Conservation (phyloP, 495 filamentous ascomycete genomes). For the Aspergillus heteromorphus region DNA sequence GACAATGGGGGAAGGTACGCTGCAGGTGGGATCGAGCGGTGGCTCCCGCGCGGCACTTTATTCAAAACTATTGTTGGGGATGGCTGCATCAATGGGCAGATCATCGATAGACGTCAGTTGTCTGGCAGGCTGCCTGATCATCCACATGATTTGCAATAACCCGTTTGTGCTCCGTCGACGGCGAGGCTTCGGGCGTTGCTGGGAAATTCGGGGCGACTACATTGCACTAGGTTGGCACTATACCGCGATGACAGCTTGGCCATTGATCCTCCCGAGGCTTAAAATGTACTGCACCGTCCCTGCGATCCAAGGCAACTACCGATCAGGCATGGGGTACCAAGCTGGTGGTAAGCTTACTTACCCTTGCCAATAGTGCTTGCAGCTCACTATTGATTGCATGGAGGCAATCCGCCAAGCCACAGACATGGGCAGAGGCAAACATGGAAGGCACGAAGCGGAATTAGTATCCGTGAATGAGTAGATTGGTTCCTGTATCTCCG, state of each 20-base stretch:
- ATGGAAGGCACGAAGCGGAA: not conserved
- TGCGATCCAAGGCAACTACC: not conserved
- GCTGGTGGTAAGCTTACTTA: not conserved
- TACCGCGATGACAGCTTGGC: not conserved
- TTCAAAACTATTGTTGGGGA: constrained; percentile 3
- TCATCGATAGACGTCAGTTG: constrained; percentile 3
- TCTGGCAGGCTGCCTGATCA: not conserved
- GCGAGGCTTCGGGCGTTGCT: not conserved
- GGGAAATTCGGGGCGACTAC: not conserved
- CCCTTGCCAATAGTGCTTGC: not conserved
- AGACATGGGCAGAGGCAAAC: not conserved
- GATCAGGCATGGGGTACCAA: not conserved
- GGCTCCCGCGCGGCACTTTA: not conserved
- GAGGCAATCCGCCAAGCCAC: not conserved
- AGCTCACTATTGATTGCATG: not conserved
- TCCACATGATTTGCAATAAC: not conserved
- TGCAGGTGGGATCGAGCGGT: not conserved
- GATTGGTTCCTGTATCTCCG: not conserved
- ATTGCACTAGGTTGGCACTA: not conserved
- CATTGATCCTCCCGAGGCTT: not conserved
- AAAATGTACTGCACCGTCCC: not conserved
- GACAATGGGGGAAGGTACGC: not conserved
- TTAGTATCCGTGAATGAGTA: not conserved
- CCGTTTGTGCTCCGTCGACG: not conserved
- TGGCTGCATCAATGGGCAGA: not conserved